A percentile compares a stretch with the other conserved stretches of the same genome.
These are phyloP conservation scores for Yarrowia porcina DNA, from an alignment of 805 yeast species.

Conservation along the genomic window DNA sequence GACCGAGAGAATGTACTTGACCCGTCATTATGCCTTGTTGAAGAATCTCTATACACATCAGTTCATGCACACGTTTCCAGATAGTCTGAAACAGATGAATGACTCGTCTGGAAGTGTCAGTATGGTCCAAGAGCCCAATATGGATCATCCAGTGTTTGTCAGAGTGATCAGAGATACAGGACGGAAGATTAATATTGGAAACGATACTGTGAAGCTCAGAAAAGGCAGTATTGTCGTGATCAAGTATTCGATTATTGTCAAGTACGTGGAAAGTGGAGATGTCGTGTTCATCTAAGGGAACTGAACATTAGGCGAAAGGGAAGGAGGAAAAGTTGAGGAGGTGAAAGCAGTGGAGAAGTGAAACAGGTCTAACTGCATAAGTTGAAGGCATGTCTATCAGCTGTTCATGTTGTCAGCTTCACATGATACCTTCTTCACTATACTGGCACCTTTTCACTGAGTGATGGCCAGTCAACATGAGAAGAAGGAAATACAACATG, in stretches of 20 bases:
- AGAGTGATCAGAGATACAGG: conserved; percentile 46
- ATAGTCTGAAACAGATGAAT: conserved; percentile 65
- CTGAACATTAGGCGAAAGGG: background rate
- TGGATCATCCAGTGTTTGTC: conserved; percentile 74
- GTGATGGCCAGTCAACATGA: too few species aligned
- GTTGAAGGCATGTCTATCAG: too few species aligned
- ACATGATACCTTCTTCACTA: too few species aligned
- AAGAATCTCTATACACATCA: conserved; percentile 63
- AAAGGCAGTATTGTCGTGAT: conserved; percentile 72
- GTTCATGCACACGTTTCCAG: conserved; percentile 67
- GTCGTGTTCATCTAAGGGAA: conserved; percentile 38
- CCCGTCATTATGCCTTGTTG: conserved; percentile 60
- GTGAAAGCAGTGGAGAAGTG: background rate
- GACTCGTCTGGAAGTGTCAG: conserved; percentile 55
- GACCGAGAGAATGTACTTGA: conserved; percentile 65
- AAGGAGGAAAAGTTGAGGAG: background rate
- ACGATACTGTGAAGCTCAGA: conserved; percentile 51
- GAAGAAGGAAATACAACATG: too few species aligned
- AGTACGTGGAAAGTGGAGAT: conserved; percentile 43
- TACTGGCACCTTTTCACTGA: too few species aligned
- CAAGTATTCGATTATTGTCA: conserved; percentile 55
- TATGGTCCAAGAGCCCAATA: conserved; percentile 79
- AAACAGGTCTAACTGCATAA: too few species aligned
- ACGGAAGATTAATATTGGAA: conserved; percentile 45
- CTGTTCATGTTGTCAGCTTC: too few species aligned